A percentile compares a stretch with the other conserved stretches of the same genome.
Evolutionary conservation across 2,329 filamentous ascomycete species (phyloP).

Genomic region (Hypoxylon sp.): DNA sequence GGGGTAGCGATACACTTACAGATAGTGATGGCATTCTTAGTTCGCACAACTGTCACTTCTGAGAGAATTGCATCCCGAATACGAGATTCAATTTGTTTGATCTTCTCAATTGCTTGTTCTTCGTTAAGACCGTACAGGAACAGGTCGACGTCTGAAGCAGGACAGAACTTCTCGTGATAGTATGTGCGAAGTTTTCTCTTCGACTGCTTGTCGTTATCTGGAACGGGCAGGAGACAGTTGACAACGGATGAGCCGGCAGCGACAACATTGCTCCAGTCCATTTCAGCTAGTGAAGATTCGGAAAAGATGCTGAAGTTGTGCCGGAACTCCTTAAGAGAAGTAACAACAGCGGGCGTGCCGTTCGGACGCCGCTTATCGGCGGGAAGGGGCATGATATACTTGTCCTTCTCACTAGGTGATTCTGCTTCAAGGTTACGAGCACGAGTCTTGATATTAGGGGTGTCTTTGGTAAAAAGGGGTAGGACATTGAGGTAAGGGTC

Average conservation of each 20-base stretch:
- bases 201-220: slow-evolving; percentile 71
- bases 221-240: slow-evolving; percentile 82
- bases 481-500: slow-evolving; percentile 74
- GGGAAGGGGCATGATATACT: slow-evolving; percentile 78
- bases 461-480: slow-evolving; percentile 74
- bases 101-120: slow-evolving; percentile 84
- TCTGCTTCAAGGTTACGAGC: slow-evolving; percentile 73
- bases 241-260: slow-evolving; percentile 86
- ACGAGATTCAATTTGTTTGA: slow-evolving; percentile 82
- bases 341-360: slow-evolving; percentile 77
- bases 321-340: slow-evolving; percentile 78
- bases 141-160: slow-evolving; percentile 88
- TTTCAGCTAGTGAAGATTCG: slow-evolving; percentile 80
- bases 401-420: slow-evolving; percentile 71
- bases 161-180: slow-evolving; percentile 70
- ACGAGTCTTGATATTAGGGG: slow-evolving; percentile 71
- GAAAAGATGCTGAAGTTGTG: slow-evolving; percentile 87
- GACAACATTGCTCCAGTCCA: slow-evolving; percentile 87
- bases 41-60: slow-evolving; percentile 88
- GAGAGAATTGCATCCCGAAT: slow-evolving; percentile 83
- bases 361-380: slow-evolving; percentile 72
- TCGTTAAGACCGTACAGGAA: slow-evolving; percentile 87
- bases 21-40: slow-evolving; percentile 90
- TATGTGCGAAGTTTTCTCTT: slow-evolving; percentile 78
- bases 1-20: slow-evolving; percentile 51